A percentile compares a stretch with the other conserved stretches of the same genome.
These are phyloP conservation scores for Artemisia argyi DNA, from an alignment of 129 eudicot species.

Conservation along the genomic window DNA sequence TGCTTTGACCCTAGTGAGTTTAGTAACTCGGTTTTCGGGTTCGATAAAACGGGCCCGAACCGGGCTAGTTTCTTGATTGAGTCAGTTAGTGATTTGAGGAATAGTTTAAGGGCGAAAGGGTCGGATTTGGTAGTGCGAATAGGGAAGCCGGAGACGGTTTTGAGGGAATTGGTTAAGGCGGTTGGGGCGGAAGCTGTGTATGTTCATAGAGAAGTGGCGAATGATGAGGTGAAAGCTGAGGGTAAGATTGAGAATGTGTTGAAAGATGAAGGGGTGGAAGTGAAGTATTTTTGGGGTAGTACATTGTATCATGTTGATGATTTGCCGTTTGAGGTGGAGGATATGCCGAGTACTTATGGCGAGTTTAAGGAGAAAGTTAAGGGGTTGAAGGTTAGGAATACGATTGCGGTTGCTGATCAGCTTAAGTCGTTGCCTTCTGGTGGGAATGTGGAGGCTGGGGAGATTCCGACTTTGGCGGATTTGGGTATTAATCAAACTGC, in stretches of 20 bases:
- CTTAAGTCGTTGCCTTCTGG: conserved; percentile 77
- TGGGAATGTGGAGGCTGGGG: conserved; percentile 82
- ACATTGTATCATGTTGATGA: conserved; percentile 94
- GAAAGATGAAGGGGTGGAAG: conserved; percentile 90
- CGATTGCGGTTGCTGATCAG: conserved; percentile 68
- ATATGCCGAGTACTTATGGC: conserved; percentile 86
- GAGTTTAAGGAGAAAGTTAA: conserved; percentile 89
- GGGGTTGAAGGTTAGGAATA: conserved; percentile 75
- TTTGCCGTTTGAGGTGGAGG: conserved; percentile 77
- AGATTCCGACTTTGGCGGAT: conserved; percentile 83
- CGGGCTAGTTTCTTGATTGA: conserved; percentile 75
- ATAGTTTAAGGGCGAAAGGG: conserved; percentile 66
- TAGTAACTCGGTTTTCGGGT: conserved; percentile 75
- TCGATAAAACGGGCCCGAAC: conserved; percentile 86
- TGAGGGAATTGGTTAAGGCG: conserved; percentile 73
- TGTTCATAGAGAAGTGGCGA: conserved; percentile 79
- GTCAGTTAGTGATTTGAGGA: conserved; percentile 70
- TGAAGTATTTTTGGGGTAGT: conserved; percentile 99
- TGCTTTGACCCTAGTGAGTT: conserved; percentile 88
- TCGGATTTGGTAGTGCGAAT: conserved; percentile 82
- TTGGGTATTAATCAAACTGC: conserved; percentile 81
- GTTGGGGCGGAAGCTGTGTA: conserved; percentile 82
- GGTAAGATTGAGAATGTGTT: conserved; percentile 63
- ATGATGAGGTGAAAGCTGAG: conserved; percentile 84
- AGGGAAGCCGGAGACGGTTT: conserved; percentile 74